Percentiles rank a stretch among this genome's conserved stretches.
These are phyloP conservation scores for Teunomyces cretensis DNA, from an alignment of 805 yeast genomes.

Conservation along the genomic window DNA sequence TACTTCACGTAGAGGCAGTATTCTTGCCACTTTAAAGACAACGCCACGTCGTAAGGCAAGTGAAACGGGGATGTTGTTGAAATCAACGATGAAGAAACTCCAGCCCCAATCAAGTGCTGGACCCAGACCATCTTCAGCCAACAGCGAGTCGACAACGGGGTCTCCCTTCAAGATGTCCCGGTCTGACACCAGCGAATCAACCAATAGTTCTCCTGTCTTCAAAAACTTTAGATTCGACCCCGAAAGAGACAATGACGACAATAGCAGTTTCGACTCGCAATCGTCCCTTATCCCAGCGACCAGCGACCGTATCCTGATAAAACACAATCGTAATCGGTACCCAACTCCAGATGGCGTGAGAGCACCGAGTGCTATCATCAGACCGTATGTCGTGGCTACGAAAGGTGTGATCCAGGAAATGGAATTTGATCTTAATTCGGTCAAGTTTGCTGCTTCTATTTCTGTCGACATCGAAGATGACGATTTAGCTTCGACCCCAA, in stretches of 20 bases:
- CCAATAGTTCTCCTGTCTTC: neutral
- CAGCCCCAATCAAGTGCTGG: neutral
- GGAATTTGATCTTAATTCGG: slow-evolving; percentile 56
- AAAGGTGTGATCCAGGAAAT: slow-evolving; percentile 57
- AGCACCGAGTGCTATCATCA: slow-evolving; percentile 68
- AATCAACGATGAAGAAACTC: slow-evolving; percentile 8
- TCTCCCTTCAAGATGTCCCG: neutral
- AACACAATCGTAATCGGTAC: slow-evolving; percentile 33
- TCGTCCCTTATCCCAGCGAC: slow-evolving; percentile 24
- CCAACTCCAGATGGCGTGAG: slow-evolving; percentile 64
- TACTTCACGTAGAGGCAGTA: slow-evolving; percentile 9
- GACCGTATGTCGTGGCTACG: slow-evolving; percentile 73
- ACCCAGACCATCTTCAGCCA: neutral
- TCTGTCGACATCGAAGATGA: slow-evolving; percentile 15
- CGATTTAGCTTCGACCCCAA: slow-evolving; percentile 33
- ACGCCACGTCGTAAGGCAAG: neutral
- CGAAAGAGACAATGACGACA: slow-evolving; percentile 12
- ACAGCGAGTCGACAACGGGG: neutral
- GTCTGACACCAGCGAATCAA: neutral
- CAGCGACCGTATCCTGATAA: slow-evolving; percentile 20
- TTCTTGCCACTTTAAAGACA: neutral
- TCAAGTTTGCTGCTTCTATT: slow-evolving; percentile 50
- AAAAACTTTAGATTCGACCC: neutral
- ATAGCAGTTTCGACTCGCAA: slow-evolving; percentile 15
- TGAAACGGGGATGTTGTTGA: too few relatives aligned